phyloP scores from a whole-genome alignment of 345 rosid genomes.

The Pugionium dolabratum region DNA sequence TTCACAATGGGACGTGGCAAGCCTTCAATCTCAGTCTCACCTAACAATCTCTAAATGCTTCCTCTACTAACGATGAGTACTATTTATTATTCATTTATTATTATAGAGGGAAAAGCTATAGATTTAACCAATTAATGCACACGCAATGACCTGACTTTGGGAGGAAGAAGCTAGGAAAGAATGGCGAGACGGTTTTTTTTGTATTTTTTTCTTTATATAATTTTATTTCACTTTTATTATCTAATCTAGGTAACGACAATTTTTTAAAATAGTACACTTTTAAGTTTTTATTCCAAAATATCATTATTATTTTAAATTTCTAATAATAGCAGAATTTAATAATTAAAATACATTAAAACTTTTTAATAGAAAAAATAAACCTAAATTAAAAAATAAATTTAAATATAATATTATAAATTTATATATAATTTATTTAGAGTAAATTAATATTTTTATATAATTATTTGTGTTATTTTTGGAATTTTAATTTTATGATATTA shows the following conservation, averaged over 20 bases:
- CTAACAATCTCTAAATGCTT: slow-evolving; percentile 35
- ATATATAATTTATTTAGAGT: not conserved
- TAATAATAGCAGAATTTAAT: no score
- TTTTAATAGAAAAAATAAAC: no score
- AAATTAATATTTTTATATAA: no score
- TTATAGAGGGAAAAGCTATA: not conserved
- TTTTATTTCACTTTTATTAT: not conserved
- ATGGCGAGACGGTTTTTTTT: slow-evolving; percentile 15
- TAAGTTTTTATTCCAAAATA: no score
- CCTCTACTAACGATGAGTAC: slow-evolving; percentile 4
- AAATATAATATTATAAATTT: no score
- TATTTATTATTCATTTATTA: slow-evolving; percentile 8
- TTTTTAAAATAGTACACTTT: no score
- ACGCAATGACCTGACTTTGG: slow-evolving; percentile 15
- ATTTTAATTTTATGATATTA: no score
- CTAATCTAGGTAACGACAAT: not conserved
- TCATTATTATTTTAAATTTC: no score
- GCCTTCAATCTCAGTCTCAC: slow-evolving; percentile 44
- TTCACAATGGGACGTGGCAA: slow-evolving; percentile 94
- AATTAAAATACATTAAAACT: no score
- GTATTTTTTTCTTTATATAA: not conserved
- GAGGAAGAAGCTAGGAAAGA: slow-evolving; percentile 19
- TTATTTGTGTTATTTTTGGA: no score
- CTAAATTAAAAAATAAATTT: no score
- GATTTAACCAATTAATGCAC: slow-evolving; percentile 36